Conservation (phyloP, 768 basidiomycete species). For the Lactarius sanguifluus region DNA sequence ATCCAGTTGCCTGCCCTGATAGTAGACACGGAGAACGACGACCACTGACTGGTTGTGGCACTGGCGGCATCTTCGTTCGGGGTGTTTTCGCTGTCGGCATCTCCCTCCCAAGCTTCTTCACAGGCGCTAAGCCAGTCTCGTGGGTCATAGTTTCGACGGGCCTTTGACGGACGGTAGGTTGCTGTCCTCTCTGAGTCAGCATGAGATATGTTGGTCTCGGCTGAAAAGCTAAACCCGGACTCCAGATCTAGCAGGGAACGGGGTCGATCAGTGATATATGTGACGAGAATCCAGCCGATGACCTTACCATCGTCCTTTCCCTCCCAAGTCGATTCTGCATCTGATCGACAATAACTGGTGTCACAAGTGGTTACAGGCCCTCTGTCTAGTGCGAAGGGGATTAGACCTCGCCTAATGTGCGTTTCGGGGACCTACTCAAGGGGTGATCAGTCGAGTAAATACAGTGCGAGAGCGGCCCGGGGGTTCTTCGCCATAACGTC, state of each 20-base stretch:
- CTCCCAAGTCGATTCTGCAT: conserved; percentile 20
- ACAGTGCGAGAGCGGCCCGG: conserved; percentile 26
- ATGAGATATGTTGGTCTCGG: conserved; percentile 20
- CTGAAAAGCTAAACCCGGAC: conserved; percentile 23
- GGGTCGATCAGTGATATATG: not conserved
- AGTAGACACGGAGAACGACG: conserved; percentile 21
- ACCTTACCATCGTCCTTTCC: conserved; percentile 26
- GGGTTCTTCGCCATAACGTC: conserved; percentile 28
- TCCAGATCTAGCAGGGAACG: conserved; percentile 13
- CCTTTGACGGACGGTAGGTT: conserved; percentile 18
- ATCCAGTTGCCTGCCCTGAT: conserved; percentile 23
- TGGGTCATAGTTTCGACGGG: conserved; percentile 13
- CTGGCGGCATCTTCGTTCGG: conserved; percentile 8
- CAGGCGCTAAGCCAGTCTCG: conserved; percentile 22
- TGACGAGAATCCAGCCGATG: not conserved
- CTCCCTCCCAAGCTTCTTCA: conserved; percentile 15
- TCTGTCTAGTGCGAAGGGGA: conserved; percentile 18
- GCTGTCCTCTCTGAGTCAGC: conserved; percentile 20
- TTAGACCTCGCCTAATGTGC: conserved; percentile 27
- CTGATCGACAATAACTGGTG: conserved; percentile 3
- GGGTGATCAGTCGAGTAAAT: conserved; percentile 24
- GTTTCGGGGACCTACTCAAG: conserved; percentile 29
- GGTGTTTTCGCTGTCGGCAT: not conserved
- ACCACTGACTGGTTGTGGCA: conserved; percentile 20
- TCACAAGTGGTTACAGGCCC: not conserved